Evolutionary conservation across 1,284 basidiomycete genomes (phyloP), one percentile per base, ranked within the genome.

Genomic region (Cystobasidium sp.): DNA sequence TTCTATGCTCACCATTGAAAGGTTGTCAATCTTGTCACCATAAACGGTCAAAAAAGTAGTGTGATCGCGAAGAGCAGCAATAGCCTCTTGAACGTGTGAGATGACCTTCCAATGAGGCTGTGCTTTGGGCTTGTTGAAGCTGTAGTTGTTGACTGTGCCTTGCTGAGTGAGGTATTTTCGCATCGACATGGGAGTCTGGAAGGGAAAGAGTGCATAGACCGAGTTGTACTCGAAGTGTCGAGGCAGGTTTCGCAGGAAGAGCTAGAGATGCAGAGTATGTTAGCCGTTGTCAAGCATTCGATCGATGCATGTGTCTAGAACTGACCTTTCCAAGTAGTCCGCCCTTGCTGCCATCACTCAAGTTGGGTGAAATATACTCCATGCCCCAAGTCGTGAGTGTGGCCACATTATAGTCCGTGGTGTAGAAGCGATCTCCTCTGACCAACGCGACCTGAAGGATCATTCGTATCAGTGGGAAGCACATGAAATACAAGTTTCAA

Each of bases 191-290:
- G 31, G 93, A 87, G 8, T 89, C 87, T 92, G 89, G 76, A 94
- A 86, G 46, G 93, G 91, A 88, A 94, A 93, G 86, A 91, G 92
- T 1, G 91, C 89, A 81, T 91, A 94, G 65, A 87, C 84, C 77
- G 88, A 90, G 80, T 90, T 88, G 79, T 87, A 86, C 0, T 85
- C 85, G 83, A 86, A 93, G 78, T 89, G 83, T 37, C 87, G 81
- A 1, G 92, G 91, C 3, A 94, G 85, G 22, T 87, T 88, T 72
- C 90, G 88, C 71, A 92, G 83, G 81, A 94, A 83, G 41, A 94
- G 85, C 78, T 77, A 61, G 1, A 0, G 20, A 51, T 6, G 49
- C 16, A 44, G 49, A 31, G n/a, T 51, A 12, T 37, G 39, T 6
- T 3, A 51, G 41, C 31, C n/a, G 3, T 41, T 22, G 10, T 18